Conservation (phyloP, 163 green algal genomes). For the Scenedesmus sp. region DNA sequence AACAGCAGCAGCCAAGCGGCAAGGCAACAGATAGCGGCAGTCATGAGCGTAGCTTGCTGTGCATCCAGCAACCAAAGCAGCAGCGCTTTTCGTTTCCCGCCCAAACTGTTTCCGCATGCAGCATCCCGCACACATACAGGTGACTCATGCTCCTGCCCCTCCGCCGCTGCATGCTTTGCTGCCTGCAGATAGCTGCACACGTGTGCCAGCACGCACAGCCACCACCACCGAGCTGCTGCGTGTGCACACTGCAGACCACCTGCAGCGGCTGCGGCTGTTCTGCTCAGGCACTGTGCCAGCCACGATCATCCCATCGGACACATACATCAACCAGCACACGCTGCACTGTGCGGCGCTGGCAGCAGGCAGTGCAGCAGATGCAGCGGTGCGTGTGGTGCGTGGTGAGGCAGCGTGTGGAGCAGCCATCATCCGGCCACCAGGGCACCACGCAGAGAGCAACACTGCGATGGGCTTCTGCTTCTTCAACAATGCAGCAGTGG, state of each 20-base stretch:
- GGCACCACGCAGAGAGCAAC: slow-evolving; percentile 50
- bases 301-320: slow-evolving; percentile 36
- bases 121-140: slow-evolving; percentile 15
- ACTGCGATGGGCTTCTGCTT: slow-evolving; percentile 97
- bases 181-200: slow-evolving; percentile 13
- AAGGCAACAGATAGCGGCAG: no score
- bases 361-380: slow-evolving; percentile 65
- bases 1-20: no score
- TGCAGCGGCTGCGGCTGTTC: slow-evolving; percentile 46
- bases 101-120: not conserved
- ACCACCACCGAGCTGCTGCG: slow-evolving; percentile 47
- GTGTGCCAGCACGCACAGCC: slow-evolving; percentile 25
- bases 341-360: slow-evolving; percentile 64
- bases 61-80: slow-evolving; percentile 56
- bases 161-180: not conserved
- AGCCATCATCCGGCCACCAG: slow-evolving; percentile 90
- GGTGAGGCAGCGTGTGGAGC: slow-evolving; percentile 63
- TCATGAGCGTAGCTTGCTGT: no score
- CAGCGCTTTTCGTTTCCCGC: not conserved
- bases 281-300: slow-evolving; percentile 39
- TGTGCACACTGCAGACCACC: slow-evolving; percentile 49
- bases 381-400: slow-evolving; percentile 54
- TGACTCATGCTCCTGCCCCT: not conserved
- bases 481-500: slow-evolving; percentile 89
- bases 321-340: slow-evolving; percentile 70